A percentile compares a stretch with the other conserved stretches of the same genome.
These are phyloP conservation scores for Gryganskiella cystojenkinii DNA, from an alignment of 192 early-diverging fungal genomes.

Conservation along the genomic window DNA sequence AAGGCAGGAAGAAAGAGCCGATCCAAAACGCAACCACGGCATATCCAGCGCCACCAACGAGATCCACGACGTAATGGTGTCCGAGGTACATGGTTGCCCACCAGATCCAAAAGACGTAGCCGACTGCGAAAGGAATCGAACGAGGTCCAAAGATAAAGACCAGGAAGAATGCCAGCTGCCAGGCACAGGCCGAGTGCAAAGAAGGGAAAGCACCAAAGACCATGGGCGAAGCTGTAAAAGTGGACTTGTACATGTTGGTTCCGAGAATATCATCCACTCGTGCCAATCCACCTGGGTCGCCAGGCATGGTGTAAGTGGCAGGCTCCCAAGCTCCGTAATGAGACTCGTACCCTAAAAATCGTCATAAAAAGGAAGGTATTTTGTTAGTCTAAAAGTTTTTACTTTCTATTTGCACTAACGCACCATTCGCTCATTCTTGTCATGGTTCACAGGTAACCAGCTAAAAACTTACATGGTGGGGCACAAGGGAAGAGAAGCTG, in stretches of 20 bases:
- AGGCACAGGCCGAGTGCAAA: conserved; percentile 77
- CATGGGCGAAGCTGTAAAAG: conserved; percentile 74
- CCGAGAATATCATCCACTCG: conserved; percentile 77
- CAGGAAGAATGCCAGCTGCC: conserved; percentile 70
- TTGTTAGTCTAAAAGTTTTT: not conserved
- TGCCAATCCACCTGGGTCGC: conserved; percentile 73
- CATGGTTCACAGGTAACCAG: not conserved
- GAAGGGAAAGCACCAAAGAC: conserved; percentile 85
- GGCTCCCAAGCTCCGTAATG: conserved; percentile 67
- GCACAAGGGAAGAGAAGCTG: conserved; percentile 74
- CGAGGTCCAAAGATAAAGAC: conserved; percentile 58
- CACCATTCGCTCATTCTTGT: not conserved
- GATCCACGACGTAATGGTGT: conserved; percentile 80
- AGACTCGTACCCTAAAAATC: conserved; percentile 81
- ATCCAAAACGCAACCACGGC: conserved; percentile 67
- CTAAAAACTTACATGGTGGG: conserved; percentile 72
- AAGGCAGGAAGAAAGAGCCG: conserved; percentile 58
- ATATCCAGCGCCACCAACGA: conserved; percentile 74
- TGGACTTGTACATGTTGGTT: conserved; percentile 66
- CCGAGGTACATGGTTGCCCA: conserved; percentile 83
- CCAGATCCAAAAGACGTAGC: conserved; percentile 81
- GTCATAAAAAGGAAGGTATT: conserved; percentile 7
- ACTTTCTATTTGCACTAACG: not conserved
- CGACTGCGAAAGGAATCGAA: conserved; percentile 52
- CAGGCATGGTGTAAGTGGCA: conserved; percentile 72